phyloP scores from a whole-genome alignment of 169 alveolate genomes.

The Plasmodium inui region DNA sequence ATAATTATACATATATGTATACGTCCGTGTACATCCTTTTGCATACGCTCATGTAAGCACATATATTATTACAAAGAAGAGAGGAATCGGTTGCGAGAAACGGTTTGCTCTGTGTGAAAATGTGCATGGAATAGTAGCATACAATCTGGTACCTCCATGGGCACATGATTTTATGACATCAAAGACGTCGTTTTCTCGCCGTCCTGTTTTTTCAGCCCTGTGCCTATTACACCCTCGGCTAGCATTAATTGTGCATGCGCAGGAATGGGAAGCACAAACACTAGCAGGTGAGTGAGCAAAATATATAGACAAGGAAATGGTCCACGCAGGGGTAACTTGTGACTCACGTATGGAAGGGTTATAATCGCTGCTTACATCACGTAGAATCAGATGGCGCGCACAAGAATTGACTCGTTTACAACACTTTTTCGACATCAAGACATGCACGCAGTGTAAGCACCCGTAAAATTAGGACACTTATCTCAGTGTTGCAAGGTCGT shows the following conservation, averaged over 20 bases:
- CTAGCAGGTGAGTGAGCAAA: not conserved
- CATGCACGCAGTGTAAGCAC: not conserved
- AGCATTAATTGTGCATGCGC: not conserved
- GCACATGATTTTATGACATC: not conserved
- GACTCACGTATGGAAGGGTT: not conserved
- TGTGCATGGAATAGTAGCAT: not conserved
- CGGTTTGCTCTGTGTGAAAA: not conserved
- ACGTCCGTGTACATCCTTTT: not conserved
- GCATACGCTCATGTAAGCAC: not conserved
- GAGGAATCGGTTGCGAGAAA: not conserved
- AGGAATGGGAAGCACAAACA: not conserved
- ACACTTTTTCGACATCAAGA: not conserved
- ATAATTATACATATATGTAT: not conserved
- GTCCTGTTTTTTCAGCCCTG: not conserved
- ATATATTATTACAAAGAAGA: not conserved
- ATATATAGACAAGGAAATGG: not conserved
- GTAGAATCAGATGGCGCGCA: not conserved
- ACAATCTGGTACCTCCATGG: not conserved
- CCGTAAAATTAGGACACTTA: not conserved
- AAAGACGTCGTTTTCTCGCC: not conserved
- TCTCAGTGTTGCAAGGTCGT: not conserved
- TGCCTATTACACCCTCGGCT: not conserved
- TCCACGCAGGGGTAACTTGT: not conserved
- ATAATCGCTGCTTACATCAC: not conserved
- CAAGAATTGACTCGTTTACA: not conserved